Evolutionary conservation across 768 basidiomycete genomes (phyloP).

Genomic region (Coprinopsis cinerea): DNA sequence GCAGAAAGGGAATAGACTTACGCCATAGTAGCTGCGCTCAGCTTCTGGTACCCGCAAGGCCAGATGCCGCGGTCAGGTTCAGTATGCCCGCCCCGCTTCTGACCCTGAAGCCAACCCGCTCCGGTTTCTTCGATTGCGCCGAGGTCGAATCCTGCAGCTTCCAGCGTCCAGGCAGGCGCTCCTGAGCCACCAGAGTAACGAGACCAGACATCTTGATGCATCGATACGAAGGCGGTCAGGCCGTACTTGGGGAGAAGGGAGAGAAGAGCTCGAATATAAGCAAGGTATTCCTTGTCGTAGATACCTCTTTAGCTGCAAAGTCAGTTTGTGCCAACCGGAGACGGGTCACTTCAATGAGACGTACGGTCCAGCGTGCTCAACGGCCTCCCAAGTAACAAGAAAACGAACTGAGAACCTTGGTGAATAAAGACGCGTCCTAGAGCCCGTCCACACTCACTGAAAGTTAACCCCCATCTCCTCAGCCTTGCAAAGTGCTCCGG

Average conservation of each 20-base stretch:
- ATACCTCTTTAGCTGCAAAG: slow-evolving; percentile 47
- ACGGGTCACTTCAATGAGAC: slow-evolving; percentile 31
- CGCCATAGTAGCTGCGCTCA: slow-evolving; percentile 93
- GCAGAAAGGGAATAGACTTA: slow-evolving; percentile 30
- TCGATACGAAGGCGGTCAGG: slow-evolving; percentile 64
- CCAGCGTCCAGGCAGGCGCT: slow-evolving; percentile 94
- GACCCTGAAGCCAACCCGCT: slow-evolving; percentile 83
- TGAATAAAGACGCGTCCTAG: background rate
- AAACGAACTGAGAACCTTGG: slow-evolving; percentile 60
- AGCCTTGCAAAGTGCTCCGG: slow-evolving; percentile 77
- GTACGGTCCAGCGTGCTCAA: slow-evolving; percentile 90
- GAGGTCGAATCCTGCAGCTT: slow-evolving; percentile 80
- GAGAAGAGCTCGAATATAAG: slow-evolving; percentile 68
- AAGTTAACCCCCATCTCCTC: slow-evolving; percentile 82
- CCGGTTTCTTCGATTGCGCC: slow-evolving; percentile 72
- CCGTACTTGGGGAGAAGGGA: slow-evolving; percentile 68
- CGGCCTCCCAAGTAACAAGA: slow-evolving; percentile 94
- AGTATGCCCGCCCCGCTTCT: slow-evolving; percentile 67
- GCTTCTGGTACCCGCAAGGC: slow-evolving; percentile 92
- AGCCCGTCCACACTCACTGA: slow-evolving; percentile 44
- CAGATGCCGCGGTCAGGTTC: slow-evolving; percentile 81
- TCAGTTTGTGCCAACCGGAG: too few species aligned
- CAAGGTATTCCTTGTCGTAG: slow-evolving; percentile 80
- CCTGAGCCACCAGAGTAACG: slow-evolving; percentile 93
- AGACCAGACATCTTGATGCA: slow-evolving; percentile 97